Conservation (phyloP, 2,329 filamentous ascomycete species). For the Apiospora malaysiana region DNA sequence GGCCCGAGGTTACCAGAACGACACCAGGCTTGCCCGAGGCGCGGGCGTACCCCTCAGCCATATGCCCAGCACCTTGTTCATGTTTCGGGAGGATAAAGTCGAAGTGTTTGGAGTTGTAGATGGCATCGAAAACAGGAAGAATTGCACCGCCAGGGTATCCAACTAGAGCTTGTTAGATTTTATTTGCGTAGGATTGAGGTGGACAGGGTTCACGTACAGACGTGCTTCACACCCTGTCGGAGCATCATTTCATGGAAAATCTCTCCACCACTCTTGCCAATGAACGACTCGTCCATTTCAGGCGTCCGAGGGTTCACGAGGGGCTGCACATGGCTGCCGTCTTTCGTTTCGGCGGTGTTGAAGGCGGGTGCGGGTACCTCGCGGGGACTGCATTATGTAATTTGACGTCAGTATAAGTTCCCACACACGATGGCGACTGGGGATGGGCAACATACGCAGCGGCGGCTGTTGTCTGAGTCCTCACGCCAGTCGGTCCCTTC, state of each 20-base stretch:
- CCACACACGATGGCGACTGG: constrained; percentile 14
- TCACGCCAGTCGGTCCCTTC: constrained; percentile 47
- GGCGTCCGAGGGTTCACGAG: constrained; percentile 64
- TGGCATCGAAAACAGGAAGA: constrained; percentile 96
- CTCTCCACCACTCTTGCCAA: constrained; percentile 92
- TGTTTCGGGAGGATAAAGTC: constrained; percentile 94
- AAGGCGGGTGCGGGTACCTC: constrained; percentile 68
- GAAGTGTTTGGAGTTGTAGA: constrained; percentile 97
- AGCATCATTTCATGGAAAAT: constrained; percentile 99
- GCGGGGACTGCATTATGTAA: constrained; percentile 45
- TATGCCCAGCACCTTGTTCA: constrained; percentile 97
- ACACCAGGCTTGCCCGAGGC: constrained; percentile 94
- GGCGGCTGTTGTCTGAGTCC: constrained; percentile 57
- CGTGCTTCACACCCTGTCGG: constrained; percentile 86
- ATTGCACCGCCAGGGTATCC: constrained; percentile 96
- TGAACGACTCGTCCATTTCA: constrained; percentile 88
- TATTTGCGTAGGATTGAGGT: constrained; percentile 15
- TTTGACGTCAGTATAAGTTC: constrained; percentile 15
- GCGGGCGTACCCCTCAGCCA: constrained; percentile 96
- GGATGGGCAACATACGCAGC: constrained; percentile 58
- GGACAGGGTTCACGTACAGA: constrained; percentile 69
- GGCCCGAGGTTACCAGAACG: constrained; percentile 94
- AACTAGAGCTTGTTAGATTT: constrained; percentile 54
- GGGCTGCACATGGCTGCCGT: constrained; percentile 70
- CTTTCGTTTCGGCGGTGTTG: constrained; percentile 51